Conservation (phyloP, 2,329 filamentous ascomycete species). For the Calonectria pseudoreteaudii region DNA sequence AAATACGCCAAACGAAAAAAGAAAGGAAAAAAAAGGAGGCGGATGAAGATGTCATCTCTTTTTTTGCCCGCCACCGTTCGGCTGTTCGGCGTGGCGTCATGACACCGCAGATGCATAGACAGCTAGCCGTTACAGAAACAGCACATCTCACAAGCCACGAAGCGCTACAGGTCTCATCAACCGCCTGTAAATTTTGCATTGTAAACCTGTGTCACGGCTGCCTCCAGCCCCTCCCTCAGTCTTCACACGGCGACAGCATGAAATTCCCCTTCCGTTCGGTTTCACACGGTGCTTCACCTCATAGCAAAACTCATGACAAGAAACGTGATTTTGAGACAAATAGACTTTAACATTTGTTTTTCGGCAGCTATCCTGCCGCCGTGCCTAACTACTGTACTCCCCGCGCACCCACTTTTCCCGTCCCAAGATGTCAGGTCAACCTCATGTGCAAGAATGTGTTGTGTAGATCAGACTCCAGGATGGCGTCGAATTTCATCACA, state of each 20-base stretch:
- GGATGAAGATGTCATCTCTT: not conserved
- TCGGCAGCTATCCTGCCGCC: conserved; percentile 7
- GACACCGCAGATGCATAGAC: conserved; percentile 3
- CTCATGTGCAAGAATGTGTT: conserved; percentile 17
- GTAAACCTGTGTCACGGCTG: not conserved
- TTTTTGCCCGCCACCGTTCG: not conserved
- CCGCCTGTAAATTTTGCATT: not conserved
- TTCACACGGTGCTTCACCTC: conserved; percentile 16
- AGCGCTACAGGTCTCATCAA: conserved; percentile 5
- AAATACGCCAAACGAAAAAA: not conserved
- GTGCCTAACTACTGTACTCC: conserved; percentile 6
- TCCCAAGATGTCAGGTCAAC: conserved; percentile 13
- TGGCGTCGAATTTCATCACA: conserved; percentile 37
- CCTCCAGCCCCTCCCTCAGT: not conserved
- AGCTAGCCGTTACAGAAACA: conserved; percentile 3
- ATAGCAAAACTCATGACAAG: not conserved
- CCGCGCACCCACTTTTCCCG: not conserved
- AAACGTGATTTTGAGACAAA: not conserved
- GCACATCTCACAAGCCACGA: conserved; percentile 20
- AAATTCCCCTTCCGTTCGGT: not conserved
- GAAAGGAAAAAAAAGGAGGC: not conserved
- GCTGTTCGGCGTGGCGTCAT: not conserved
- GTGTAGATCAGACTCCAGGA: conserved; percentile 21
- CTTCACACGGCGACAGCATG: not conserved
- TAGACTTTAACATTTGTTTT: conserved; percentile 24